Percentiles rank a stretch among this genome's conserved stretches.
phyloP scores from a whole-genome alignment of 805 yeast genomes.

The Ascoidea tarda region DNA sequence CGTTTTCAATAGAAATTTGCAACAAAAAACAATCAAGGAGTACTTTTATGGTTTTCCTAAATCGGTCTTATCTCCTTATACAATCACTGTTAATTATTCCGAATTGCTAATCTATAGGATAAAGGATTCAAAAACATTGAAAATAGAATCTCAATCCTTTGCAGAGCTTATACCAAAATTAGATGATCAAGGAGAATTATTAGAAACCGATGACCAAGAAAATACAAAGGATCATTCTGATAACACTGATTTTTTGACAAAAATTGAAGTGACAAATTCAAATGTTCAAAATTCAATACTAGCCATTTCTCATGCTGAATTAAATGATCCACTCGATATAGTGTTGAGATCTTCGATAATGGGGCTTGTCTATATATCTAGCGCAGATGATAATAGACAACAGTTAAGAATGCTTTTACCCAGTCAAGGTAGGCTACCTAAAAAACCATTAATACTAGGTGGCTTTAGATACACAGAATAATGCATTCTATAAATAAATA shows the following conservation, averaged over 20 bases:
- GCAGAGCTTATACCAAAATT: not conserved
- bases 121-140: conserved; percentile 14
- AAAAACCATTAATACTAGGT: conserved; percentile 60
- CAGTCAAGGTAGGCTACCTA: conserved; percentile 76
- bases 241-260: conserved; percentile 11
- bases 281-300: conserved; percentile 65
- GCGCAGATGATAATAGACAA: conserved; percentile 62
- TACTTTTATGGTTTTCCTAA: conserved; percentile 75
- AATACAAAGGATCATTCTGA: not conserved
- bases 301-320: conserved; percentile 42
- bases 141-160: not conserved
- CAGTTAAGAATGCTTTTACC: conserved; percentile 68
- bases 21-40: conserved; percentile 67
- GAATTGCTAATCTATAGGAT: conserved; percentile 55
- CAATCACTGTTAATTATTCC: conserved; percentile 55
- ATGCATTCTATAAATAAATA: not conserved
- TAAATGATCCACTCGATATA: conserved; percentile 30
- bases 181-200: not conserved
- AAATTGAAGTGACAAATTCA: conserved; percentile 31
- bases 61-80: conserved; percentile 69
- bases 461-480: conserved; percentile 73
- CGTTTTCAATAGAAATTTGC: conserved; percentile 49
- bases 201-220: not conserved
- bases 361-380: conserved; percentile 64
- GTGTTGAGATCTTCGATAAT: conserved; percentile 43